Evolutionary conservation across 805 yeast genomes (phyloP).

Genomic region (Ogataea nitratoaversa): DNA sequence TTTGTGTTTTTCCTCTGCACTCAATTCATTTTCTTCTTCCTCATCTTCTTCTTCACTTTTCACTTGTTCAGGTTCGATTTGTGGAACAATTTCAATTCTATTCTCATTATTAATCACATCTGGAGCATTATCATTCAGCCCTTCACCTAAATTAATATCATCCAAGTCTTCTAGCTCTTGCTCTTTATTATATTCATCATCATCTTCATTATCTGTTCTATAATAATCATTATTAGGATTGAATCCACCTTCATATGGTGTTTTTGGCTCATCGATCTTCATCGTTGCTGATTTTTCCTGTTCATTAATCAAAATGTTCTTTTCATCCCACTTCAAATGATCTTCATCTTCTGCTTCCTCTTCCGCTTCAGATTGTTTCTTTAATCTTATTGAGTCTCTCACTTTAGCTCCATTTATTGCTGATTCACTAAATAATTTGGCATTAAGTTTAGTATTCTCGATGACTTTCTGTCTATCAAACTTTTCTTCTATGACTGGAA

Average conservation of each 20-base stretch:
- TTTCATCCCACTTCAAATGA: conserved; percentile 80
- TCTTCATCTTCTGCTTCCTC: conserved; percentile 29
- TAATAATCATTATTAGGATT: conserved; percentile 80
- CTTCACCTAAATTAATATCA: conserved; percentile 31
- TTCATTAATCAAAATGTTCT: conserved; percentile 69
- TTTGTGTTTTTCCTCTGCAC: conserved; percentile 45
- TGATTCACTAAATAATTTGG: conserved; percentile 36
- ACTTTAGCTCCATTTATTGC: conserved; percentile 41
- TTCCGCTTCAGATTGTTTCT: conserved; percentile 27
- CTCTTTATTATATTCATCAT: conserved; percentile 28
- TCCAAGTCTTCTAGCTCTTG: conserved; percentile 39
- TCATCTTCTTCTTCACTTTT: conserved; percentile 27
- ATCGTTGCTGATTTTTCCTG: conserved; percentile 68
- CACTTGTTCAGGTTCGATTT: conserved; percentile 19
- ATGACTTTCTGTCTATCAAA: conserved; percentile 64
- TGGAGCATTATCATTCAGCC: conserved; percentile 21
- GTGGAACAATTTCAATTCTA: conserved; percentile 19
- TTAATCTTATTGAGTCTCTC: conserved; percentile 40
- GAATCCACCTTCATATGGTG: conserved; percentile 90
- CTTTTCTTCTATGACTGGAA: conserved; percentile 5
- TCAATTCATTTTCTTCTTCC: conserved; percentile 37
- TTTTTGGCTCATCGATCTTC: conserved; percentile 92
- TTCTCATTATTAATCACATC: conserved; percentile 7
- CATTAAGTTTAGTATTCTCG: conserved; percentile 73
- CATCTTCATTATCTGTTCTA: conserved; percentile 61